These are phyloP conservation scores for Phialocephala sp. DNA, from an alignment of 2,329 filamentous ascomycete species.

Conservation along the genomic window DNA sequence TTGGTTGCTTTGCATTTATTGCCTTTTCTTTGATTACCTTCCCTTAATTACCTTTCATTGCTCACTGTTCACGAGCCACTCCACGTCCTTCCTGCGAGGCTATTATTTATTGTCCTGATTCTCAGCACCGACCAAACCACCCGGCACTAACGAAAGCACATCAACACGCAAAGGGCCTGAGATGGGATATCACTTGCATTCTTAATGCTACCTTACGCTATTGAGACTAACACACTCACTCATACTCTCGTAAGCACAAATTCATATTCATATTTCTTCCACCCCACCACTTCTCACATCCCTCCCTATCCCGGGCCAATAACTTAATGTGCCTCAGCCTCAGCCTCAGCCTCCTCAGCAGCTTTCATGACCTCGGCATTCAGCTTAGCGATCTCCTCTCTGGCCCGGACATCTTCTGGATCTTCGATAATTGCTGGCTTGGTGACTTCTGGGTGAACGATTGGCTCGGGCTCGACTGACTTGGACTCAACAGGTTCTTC, in stretches of 20 bases:
- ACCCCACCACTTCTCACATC: background rate
- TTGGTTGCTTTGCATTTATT: too few species aligned
- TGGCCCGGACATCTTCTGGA: constrained; percentile 34
- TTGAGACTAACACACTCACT: background rate
- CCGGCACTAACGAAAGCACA: background rate
- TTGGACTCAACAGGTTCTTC: constrained; percentile 21
- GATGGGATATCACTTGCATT: constrained; percentile 9
- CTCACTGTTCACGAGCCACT: too few species aligned
- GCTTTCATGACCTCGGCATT: constrained; percentile 38
- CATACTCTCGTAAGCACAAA: constrained; percentile 3
- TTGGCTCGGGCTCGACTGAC: constrained; percentile 13
- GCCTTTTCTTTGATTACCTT: too few species aligned
- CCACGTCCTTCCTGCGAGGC: too few species aligned
- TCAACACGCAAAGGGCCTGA: background rate
- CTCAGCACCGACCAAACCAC: background rate
- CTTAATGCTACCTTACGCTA: background rate
- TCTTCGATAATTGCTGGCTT: constrained; percentile 17
- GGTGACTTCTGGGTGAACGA: constrained; percentile 2
- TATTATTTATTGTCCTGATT: background rate
- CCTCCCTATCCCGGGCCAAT: background rate
- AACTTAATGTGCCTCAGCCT: background rate
- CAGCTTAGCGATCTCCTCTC: constrained; percentile 37
- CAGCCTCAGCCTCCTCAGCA: constrained; percentile 15
- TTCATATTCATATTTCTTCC: background rate
- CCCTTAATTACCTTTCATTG: too few species aligned